phyloP scores from a whole-genome alignment of 257 asterid genomes.

The Lithospermum erythrorhizon region DNA sequence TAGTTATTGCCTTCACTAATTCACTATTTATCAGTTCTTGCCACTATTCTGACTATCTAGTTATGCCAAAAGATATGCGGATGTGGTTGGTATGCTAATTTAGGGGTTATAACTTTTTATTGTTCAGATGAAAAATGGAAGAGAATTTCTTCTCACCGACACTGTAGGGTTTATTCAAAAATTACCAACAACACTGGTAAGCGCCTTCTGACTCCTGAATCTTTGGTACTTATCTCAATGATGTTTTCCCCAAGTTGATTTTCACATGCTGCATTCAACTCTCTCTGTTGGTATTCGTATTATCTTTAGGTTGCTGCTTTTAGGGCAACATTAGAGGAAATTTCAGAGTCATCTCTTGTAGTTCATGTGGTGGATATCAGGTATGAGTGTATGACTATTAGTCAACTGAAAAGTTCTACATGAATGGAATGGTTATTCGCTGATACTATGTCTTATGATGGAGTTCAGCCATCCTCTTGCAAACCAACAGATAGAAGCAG shows the following conservation, averaged over 20 bases:
- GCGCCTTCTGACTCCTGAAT: slow-evolving; percentile 5
- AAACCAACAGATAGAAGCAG: slow-evolving; percentile 86
- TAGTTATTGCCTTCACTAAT: too few relatives aligned
- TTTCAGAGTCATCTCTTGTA: slow-evolving; percentile 78
- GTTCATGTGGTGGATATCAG: slow-evolving; percentile 97
- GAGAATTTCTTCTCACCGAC: slow-evolving; percentile 90
- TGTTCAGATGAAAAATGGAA: slow-evolving; percentile 72
- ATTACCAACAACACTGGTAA: slow-evolving; percentile 87
- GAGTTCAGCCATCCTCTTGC: slow-evolving; percentile 83
- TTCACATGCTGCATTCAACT: slow-evolving; percentile 8
- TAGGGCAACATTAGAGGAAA: slow-evolving; percentile 95
- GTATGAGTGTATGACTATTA: slow-evolving; percentile 37
- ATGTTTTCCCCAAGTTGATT: not conserved
- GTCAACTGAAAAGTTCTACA: slow-evolving; percentile 3
- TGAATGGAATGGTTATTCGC: slow-evolving; percentile 11
- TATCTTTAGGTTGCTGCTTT: slow-evolving; percentile 82
- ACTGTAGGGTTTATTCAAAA: slow-evolving; percentile 97
- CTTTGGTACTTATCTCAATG: slow-evolving; percentile 2
- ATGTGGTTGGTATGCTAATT: slow-evolving; percentile 5
- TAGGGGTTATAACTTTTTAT: slow-evolving; percentile 11
- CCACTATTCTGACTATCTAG: not conserved
- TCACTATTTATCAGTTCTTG: too few relatives aligned
- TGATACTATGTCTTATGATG: slow-evolving; percentile 21
- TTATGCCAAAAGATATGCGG: not conserved
- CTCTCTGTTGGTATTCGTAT: slow-evolving; percentile 11